A percentile compares a stretch with the other conserved stretches of the same genome.
Evolutionary conservation across 2,329 filamentous ascomycete species (phyloP).

Genomic region (Akanthomyces muscarius): DNA sequence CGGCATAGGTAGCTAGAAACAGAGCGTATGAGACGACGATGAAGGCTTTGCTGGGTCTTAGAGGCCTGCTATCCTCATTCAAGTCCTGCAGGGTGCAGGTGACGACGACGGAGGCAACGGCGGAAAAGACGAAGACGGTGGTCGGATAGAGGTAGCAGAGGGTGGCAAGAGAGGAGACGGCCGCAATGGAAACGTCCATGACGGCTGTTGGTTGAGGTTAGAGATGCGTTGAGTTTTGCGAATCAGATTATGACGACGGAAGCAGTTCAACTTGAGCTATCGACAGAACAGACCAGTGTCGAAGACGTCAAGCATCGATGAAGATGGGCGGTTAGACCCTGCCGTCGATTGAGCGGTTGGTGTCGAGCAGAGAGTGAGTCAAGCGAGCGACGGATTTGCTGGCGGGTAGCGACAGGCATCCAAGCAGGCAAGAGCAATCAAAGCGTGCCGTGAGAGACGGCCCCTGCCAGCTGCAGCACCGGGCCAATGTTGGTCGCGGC

Average conservation of each 20-base stretch:
- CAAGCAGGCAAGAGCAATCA: conserved; percentile 11
- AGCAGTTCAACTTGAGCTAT: neutral
- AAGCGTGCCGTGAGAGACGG: neutral
- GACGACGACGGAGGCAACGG: conserved; percentile 46
- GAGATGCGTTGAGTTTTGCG: neutral
- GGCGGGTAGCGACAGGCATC: conserved; percentile 1
- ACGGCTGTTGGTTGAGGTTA: neutral
- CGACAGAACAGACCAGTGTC: neutral
- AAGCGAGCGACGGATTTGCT: neutral
- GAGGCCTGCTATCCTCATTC: conserved; percentile 19
- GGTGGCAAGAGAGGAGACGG: conserved; percentile 32
- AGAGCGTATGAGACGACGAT: conserved; percentile 41
- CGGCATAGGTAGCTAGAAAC: conserved; percentile 43
- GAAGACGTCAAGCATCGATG: neutral
- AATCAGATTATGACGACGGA: neutral
- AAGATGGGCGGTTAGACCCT: neutral
- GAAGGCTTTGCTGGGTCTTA: conserved; percentile 22
- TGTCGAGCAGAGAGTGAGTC: conserved; percentile 3
- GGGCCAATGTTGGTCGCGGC: neutral
- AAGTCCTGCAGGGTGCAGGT: conserved; percentile 51
- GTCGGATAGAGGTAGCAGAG: conserved; percentile 59
- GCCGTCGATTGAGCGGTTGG: neutral
- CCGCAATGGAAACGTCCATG: conserved; percentile 24
- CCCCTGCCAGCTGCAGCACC: conserved; percentile 19
- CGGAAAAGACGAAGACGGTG: conserved; percentile 54